A percentile compares a stretch with the other conserved stretches of the same genome.
These are phyloP conservation scores for Clonostachys rosea DNA, from an alignment of 2,329 filamentous ascomycete genomes.

Conservation along the genomic window DNA sequence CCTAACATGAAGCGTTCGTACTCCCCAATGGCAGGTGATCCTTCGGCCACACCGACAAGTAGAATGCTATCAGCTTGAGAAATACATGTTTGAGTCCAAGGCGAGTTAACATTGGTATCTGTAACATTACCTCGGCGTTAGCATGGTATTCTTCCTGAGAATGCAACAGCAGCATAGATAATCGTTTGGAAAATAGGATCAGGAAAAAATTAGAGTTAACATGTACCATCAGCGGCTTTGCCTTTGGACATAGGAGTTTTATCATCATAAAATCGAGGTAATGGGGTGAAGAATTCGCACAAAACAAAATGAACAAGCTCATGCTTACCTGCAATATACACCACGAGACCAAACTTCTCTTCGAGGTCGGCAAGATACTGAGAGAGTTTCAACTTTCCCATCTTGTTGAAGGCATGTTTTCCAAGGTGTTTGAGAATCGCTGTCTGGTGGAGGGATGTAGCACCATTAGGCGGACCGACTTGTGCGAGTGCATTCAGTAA, in stretches of 20 bases:
- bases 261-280: conserved; percentile 40
- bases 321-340: conserved; percentile 77
- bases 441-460: conserved; percentile 88
- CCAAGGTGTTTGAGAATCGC: conserved; percentile 93
- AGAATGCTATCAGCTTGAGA: conserved; percentile 95
- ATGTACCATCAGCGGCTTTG: conserved; percentile 48
- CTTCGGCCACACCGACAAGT: conserved; percentile 85
- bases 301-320: neutral
- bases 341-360: conserved; percentile 91
- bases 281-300: neutral
- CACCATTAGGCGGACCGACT: conserved; percentile 83
- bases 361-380: conserved; percentile 96
- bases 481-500: conserved; percentile 84
- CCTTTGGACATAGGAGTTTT: conserved; percentile 41
- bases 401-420: conserved; percentile 92
- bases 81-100: conserved; percentile 98
- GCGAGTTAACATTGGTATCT: conserved; percentile 95
- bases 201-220: conserved; percentile 68
- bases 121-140: neutral
- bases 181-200: conserved; percentile 20
- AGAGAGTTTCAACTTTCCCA: conserved; percentile 93
- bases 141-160: no score
- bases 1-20: conserved; percentile 95
- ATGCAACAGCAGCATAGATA: no score
- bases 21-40: conserved; percentile 85